Percentiles rank a stretch among this genome's conserved stretches.
Conservation (phyloP, 2,329 filamentous ascomycete genomes). For the Paraconiothyrium brasiliense region DNA sequence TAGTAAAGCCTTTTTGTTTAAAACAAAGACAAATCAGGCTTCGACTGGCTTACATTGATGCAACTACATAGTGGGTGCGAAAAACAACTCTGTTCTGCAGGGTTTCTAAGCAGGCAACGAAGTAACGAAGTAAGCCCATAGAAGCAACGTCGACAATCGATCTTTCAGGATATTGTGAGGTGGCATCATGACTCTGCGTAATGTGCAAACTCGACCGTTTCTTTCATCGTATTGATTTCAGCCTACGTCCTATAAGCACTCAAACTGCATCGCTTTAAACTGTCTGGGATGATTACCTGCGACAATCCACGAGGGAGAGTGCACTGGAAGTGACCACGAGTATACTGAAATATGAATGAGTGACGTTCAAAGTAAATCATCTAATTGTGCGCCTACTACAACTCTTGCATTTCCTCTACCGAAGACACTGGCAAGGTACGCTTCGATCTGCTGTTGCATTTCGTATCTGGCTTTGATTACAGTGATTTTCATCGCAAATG, state of each 20-base stretch:
- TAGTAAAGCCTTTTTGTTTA: too few relatives aligned
- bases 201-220: not conserved
- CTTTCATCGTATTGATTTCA: not conserved
- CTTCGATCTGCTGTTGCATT: not conserved
- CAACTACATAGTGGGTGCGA: too few relatives aligned
- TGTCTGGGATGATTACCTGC: not conserved
- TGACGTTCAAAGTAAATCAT: not conserved
- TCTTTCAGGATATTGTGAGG: not conserved
- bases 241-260: not conserved
- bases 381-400: not conserved
- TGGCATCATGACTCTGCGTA: not conserved
- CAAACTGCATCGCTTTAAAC: not conserved
- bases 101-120: too few relatives aligned
- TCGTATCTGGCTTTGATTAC: not conserved
- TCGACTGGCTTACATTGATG: too few relatives aligned
- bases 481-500: not conserved
- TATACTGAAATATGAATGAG: slow-evolving; percentile 12
- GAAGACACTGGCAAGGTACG: not conserved
- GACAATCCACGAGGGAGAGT: slow-evolving; percentile 17
- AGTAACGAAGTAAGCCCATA: too few relatives aligned
- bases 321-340: slow-evolving; percentile 24
- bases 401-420: not conserved
- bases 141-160: too few relatives aligned
- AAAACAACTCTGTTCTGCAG: too few relatives aligned
- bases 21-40: too few relatives aligned